Conservation (phyloP, 1,139 yeast genomes). For the Kazachstania sp. region DNA sequence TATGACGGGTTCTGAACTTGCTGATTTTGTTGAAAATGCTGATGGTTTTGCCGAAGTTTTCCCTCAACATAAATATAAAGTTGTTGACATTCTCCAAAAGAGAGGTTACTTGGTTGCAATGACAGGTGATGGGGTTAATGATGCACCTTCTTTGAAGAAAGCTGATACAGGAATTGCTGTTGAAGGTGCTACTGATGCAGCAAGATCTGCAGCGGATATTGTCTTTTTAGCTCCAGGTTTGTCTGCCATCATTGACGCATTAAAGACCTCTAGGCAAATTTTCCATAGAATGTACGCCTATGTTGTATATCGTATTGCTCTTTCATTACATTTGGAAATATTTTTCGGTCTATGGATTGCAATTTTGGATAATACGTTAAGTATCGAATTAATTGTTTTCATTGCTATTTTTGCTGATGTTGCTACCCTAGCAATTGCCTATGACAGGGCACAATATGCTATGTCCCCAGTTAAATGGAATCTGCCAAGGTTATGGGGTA, state of each 20-base stretch:
- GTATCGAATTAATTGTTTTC: slow-evolving; percentile 83
- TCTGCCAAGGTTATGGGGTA: slow-evolving; percentile 95
- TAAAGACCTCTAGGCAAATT: slow-evolving; percentile 90
- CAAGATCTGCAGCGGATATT: slow-evolving; percentile 93
- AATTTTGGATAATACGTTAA: slow-evolving; percentile 71
- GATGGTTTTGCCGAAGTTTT: slow-evolving; percentile 97
- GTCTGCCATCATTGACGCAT: slow-evolving; percentile 88
- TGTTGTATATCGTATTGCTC: slow-evolving; percentile 92
- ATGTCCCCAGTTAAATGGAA: slow-evolving; percentile 98
- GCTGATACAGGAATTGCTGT: slow-evolving; percentile 97
- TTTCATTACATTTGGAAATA: slow-evolving; percentile 83
- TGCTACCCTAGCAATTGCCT: slow-evolving; percentile 91
- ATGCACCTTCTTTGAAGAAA: slow-evolving; percentile 92
- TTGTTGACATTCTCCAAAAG: slow-evolving; percentile 37
- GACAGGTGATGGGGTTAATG: slow-evolving; percentile 99
- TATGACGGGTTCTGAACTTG: slow-evolving; percentile 93
- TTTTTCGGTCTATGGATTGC: slow-evolving; percentile 94
- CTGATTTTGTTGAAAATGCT: slow-evolving; percentile 91
- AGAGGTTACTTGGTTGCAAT: slow-evolving; percentile 94
- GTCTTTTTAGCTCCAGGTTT: slow-evolving; percentile 95
- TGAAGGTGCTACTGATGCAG: slow-evolving; percentile 95
- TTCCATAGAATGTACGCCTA: slow-evolving; percentile 97
- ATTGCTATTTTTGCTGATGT: slow-evolving; percentile 94
- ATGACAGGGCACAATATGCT: slow-evolving; percentile 96
- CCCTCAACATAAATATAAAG: slow-evolving; percentile 94